Conservation (phyloP, 495 filamentous ascomycete genomes). For the Trichocladium uniseriatum region DNA sequence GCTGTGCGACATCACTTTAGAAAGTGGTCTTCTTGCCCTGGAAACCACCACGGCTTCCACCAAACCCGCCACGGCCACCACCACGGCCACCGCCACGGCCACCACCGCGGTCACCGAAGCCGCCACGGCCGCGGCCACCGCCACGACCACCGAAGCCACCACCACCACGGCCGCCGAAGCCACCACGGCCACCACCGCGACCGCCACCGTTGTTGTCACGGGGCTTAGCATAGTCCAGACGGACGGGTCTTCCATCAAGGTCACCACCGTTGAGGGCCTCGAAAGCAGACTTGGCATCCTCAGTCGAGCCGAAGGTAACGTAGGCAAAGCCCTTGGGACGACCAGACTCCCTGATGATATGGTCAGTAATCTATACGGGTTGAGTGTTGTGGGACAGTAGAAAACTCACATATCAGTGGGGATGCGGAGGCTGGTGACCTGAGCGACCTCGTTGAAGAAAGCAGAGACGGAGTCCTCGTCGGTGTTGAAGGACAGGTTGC, state of each 20-base stretch:
- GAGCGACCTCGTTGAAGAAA: conserved; percentile 62
- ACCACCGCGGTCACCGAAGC: conserved; percentile 43
- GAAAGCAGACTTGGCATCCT: conserved; percentile 74
- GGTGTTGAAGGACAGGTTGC: conserved; percentile 82
- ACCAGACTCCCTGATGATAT: conserved; percentile 56
- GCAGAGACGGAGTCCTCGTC: conserved; percentile 65
- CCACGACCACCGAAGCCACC: conserved; percentile 43
- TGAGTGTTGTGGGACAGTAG: background rate
- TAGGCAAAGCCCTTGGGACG: conserved; percentile 93
- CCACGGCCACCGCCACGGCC: conserved; percentile 28
- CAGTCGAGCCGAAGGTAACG: conserved; percentile 71
- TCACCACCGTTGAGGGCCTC: conserved; percentile 65
- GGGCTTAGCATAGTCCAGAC: conserved; percentile 82
- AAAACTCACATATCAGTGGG: conserved; percentile 68
- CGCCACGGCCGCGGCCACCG: conserved; percentile 44
- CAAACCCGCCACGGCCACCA: conserved; percentile 32
- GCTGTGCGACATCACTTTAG: conserved; percentile 31
- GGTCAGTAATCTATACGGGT: conserved; percentile 28
- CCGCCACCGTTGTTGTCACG: conserved; percentile 52
- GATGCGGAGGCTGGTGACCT: conserved; percentile 70
- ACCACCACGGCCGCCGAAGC: conserved; percentile 24
- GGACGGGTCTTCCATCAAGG: conserved; percentile 66
- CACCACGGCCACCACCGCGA: conserved; percentile 41
- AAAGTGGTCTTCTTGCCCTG: conserved; percentile 90
- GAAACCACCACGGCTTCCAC: conserved; percentile 50